Conservation (phyloP, 1,139 yeast genomes). For the Taphrina deformans region DNA sequence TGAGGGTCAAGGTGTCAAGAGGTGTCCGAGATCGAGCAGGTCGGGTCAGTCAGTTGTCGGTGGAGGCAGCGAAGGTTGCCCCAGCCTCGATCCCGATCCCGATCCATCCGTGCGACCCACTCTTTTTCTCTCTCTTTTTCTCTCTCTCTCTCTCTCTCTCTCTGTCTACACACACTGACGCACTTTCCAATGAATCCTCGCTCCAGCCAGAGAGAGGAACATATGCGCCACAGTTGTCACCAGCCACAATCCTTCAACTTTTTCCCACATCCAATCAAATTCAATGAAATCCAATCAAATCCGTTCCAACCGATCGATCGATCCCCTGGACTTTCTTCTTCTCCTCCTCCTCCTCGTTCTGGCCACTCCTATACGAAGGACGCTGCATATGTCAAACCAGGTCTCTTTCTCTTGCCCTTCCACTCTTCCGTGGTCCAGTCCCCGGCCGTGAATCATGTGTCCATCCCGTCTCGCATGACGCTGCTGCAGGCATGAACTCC, state of each 20-base stretch:
- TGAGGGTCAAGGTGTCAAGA: too few species aligned
- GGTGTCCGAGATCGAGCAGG: background rate
- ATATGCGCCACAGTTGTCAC: too few species aligned
- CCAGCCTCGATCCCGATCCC: background rate
- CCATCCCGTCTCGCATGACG: background rate
- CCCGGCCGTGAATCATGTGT: background rate
- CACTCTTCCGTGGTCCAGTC: background rate
- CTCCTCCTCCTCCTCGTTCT: too few species aligned
- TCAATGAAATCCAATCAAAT: too few species aligned
- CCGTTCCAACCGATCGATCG: too few species aligned
- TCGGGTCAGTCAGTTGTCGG: too few species aligned
- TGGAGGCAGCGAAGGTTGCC: background rate
- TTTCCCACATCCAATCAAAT: too few species aligned
- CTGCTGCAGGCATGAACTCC: background rate
- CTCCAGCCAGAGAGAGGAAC: too few species aligned
- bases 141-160: background rate
- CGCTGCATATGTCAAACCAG: background rate
- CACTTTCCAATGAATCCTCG: too few species aligned
- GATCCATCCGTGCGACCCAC: background rate
- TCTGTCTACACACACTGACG: background rate
- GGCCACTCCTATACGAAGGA: background rate
- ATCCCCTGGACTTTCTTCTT: too few species aligned
- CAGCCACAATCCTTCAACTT: too few species aligned
- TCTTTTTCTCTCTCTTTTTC: background rate
- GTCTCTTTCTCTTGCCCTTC: background rate